These are phyloP conservation scores for Hamamelis virginiana DNA, from an alignment of 164 flowering plant genomes.

Conservation along the genomic window DNA sequence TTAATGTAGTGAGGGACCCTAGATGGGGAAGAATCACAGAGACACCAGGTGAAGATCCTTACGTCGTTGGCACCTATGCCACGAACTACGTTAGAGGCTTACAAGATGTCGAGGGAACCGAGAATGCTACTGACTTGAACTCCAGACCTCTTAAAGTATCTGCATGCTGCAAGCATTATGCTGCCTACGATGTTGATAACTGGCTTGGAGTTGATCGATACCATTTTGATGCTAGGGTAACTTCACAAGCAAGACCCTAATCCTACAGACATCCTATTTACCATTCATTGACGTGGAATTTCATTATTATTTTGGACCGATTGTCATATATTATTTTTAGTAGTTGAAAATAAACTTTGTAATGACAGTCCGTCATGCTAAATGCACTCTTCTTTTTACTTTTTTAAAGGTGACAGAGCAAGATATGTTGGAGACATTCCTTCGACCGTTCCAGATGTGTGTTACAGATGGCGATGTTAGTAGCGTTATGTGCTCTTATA, in stretches of 20 bases:
- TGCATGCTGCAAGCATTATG: constrained; percentile 28
- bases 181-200: constrained; percentile 28
- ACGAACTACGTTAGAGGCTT: constrained; percentile 25
- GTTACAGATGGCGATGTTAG: constrained; percentile 10
- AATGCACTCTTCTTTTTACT: too few relatives aligned
- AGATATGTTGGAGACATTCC: constrained; percentile 12
- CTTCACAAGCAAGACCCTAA: too few relatives aligned
- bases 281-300: too few relatives aligned
- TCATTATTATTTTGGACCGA: too few relatives aligned
- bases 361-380: too few relatives aligned
- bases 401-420: constrained; percentile 9
- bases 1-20: constrained; percentile 26
- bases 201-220: constrained; percentile 17
- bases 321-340: too few relatives aligned
- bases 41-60: constrained; percentile 29
- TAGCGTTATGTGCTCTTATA: constrained; percentile 17
- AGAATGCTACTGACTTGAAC: constrained; percentile 5
- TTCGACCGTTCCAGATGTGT: constrained; percentile 6
- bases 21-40: constrained; percentile 27
- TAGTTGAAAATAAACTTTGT: too few relatives aligned
- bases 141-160: constrained; percentile 26
- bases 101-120: constrained; percentile 21
- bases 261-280: too few relatives aligned
- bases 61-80: constrained; percentile 11
- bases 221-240: constrained; percentile 20